Percentiles rank a stretch among this genome's conserved stretches.
These are phyloP conservation scores for Phytophthora nicotianae DNA, from an alignment of 352 stramenopile genomes.

Conservation along the genomic window DNA sequence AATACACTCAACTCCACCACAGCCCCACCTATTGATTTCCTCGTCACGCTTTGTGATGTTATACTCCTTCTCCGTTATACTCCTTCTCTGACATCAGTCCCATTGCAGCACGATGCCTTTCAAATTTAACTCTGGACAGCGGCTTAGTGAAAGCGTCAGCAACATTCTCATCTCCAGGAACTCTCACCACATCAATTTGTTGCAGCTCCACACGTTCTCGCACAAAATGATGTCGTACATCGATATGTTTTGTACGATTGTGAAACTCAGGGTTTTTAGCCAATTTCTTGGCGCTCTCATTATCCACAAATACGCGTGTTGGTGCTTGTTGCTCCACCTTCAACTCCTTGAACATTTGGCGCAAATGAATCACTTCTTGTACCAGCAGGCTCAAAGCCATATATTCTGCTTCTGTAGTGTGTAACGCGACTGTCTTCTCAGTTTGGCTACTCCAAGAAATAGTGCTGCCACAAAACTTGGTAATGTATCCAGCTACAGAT, in stretches of 20 bases:
- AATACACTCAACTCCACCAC: constrained; percentile 2
- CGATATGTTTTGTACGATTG: too few relatives aligned
- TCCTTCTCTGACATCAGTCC: constrained; percentile 2
- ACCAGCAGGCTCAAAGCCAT: too few relatives aligned
- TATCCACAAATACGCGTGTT: constrained; percentile 25
- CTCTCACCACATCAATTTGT: constrained; percentile 21
- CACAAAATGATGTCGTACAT: too few relatives aligned
- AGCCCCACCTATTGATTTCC: constrained; percentile 15
- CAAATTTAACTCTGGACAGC: constrained; percentile 15
- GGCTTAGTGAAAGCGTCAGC: constrained; percentile 33
- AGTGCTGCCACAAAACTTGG: too few relatives aligned
- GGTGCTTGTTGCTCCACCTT: background rate
- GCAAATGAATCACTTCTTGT: too few relatives aligned
- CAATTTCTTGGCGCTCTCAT: constrained; percentile 27
- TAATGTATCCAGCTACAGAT: too few relatives aligned
- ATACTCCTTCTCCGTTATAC: background rate
- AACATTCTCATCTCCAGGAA: constrained; percentile 27
- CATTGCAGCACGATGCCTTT: constrained; percentile 18
- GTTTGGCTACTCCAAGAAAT: too few relatives aligned
- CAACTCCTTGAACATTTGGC: too few relatives aligned
- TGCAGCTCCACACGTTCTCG: constrained; percentile 16
- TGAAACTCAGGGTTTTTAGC: too few relatives aligned
- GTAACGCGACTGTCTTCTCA: too few relatives aligned
- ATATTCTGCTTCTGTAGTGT: too few relatives aligned
- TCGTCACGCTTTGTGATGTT: background rate